A percentile compares a stretch with the other conserved stretches of the same genome.
These are phyloP conservation scores for Brassica juncea DNA, from an alignment of 345 rosid species.

Conservation along the genomic window DNA sequence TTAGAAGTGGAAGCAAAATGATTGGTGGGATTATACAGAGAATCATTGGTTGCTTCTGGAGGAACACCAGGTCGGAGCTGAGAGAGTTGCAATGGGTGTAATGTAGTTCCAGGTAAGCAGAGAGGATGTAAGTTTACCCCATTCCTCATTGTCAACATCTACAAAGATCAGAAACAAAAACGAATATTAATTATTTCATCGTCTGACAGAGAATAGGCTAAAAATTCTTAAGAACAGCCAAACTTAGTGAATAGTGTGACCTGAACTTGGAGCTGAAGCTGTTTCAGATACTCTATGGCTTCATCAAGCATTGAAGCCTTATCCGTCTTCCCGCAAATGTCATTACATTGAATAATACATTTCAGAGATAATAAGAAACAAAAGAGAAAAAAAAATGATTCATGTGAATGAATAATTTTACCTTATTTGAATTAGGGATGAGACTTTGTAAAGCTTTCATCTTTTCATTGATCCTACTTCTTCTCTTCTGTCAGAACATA, in stretches of 20 bases:
- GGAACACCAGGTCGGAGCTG: slow-evolving; percentile 37
- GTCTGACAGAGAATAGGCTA: neutral
- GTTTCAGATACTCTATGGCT: slow-evolving; percentile 89
- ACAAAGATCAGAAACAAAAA: neutral
- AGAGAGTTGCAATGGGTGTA: slow-evolving; percentile 52
- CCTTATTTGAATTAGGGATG: slow-evolving; percentile 96
- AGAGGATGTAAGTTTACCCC: slow-evolving; percentile 70
- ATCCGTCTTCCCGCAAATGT: slow-evolving; percentile 59
- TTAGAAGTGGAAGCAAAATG: slow-evolving; percentile 44
- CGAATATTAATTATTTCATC: neutral
- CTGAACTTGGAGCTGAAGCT: slow-evolving; percentile 97
- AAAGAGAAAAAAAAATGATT: neutral
- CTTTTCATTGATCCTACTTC: slow-evolving; percentile 96
- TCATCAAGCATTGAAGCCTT: slow-evolving; percentile 98
- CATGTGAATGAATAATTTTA: slow-evolving; percentile 20
- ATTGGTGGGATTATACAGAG: slow-evolving; percentile 42
- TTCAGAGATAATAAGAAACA: neutral
- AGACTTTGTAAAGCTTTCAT: slow-evolving; percentile 95
- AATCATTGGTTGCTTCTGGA: slow-evolving; percentile 42
- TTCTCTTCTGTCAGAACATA: slow-evolving; percentile 64
- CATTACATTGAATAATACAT: slow-evolving; percentile 11
- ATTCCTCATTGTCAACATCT: slow-evolving; percentile 85
- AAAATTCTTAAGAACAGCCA: neutral
- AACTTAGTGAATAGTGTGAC: slow-evolving; percentile 31
- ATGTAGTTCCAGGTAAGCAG: slow-evolving; percentile 57